Percentiles rank a stretch among this genome's conserved stretches.
These are phyloP conservation scores for Cronartium quercuum DNA, from an alignment of 1,284 basidiomycete genomes.

Conservation along the genomic window DNA sequence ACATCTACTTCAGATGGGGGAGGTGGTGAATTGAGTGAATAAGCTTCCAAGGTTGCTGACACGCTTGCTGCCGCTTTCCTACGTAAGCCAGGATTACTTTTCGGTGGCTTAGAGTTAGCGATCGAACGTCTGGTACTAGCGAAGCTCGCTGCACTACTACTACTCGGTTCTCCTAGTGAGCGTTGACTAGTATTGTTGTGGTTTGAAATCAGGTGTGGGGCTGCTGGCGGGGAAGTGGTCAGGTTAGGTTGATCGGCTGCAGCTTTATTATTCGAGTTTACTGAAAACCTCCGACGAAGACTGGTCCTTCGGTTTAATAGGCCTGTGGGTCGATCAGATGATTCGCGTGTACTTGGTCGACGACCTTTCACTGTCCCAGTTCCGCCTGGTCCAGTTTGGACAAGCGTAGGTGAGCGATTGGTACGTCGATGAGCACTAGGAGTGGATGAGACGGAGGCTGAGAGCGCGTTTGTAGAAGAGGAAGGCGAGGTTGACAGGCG, in stretches of 20 bases:
- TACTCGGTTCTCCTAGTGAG: not conserved
- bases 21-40: too few relatives aligned
- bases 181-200: not conserved
- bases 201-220: not conserved
- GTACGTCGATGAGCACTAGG: not conserved
- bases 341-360: not conserved
- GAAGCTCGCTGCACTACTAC: not conserved
- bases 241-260: not conserved
- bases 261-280: not conserved
- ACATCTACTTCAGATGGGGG: not conserved
- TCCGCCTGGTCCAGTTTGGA: not conserved
- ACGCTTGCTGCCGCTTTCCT: conserved; percentile 8
- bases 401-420: not conserved
- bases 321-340: not conserved
- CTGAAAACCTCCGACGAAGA: not conserved
- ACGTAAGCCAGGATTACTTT: conserved; percentile 29
- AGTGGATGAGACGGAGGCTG: not conserved
- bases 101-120: conserved; percentile 22
- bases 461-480: not conserved
- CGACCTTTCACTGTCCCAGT: not conserved
- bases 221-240: not conserved
- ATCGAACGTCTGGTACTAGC: not conserved
- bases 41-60: not conserved
- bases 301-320: not conserved
- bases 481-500: not conserved